These are phyloP conservation scores for Ogataea ramenticola DNA, from an alignment of 805 yeast species.

Conservation along the genomic window DNA sequence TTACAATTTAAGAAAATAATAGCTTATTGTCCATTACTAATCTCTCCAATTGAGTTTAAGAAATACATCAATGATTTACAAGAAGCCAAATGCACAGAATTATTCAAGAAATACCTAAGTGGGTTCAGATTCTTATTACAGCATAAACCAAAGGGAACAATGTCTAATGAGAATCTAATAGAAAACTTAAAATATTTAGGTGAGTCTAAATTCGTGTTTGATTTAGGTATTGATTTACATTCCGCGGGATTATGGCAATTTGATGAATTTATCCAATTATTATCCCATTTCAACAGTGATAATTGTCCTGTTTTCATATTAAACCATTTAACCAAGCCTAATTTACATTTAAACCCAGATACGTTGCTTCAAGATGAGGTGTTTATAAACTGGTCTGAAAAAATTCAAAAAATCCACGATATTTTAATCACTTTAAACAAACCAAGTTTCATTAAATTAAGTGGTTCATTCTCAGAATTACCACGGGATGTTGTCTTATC, in stretches of 20 bases:
- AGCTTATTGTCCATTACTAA: slow-evolving; percentile 40
- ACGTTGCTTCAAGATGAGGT: slow-evolving; percentile 3
- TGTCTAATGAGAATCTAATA: slow-evolving; percentile 21
- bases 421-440: slow-evolving; percentile 6
- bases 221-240: slow-evolving; percentile 35
- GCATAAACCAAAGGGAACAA: slow-evolving; percentile 32
- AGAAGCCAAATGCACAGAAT: slow-evolving; percentile 4
- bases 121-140: slow-evolving; percentile 38
- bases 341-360: slow-evolving; percentile 11
- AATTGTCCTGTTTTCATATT: slow-evolving; percentile 19
- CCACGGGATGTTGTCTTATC: slow-evolving; percentile 11
- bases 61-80: slow-evolving; percentile 10
- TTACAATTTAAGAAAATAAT: slow-evolving; percentile 19
- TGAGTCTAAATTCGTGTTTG: slow-evolving; percentile 26
- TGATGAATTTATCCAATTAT: slow-evolving; percentile 26
- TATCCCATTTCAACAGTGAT: slow-evolving; percentile 21
- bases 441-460: slow-evolving; percentile 28
- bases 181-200: slow-evolving; percentile 29
- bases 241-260: slow-evolving; percentile 33
- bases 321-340: slow-evolving; percentile 38
- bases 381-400: slow-evolving; percentile 16
- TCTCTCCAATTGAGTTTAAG: slow-evolving; percentile 21
- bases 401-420: slow-evolving; percentile 14
- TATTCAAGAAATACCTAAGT: slow-evolving; percentile 16
- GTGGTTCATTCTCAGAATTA: slow-evolving; percentile 36